These are phyloP conservation scores for Filobasidium uniguttulatum DNA, from an alignment of 1,284 basidiomycete genomes.

Conservation along the genomic window DNA sequence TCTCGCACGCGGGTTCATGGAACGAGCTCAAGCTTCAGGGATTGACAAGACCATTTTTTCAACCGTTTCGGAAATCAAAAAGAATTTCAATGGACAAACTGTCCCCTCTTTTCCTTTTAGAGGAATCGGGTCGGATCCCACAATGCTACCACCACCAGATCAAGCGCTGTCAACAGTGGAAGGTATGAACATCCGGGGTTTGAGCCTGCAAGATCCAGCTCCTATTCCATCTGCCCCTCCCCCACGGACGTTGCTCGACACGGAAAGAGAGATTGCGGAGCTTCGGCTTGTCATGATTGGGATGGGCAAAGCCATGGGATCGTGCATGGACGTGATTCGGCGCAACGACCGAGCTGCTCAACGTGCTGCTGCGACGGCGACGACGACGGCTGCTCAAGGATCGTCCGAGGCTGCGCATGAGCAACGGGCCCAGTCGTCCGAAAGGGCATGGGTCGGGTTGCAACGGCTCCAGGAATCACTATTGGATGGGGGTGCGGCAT, in stretches of 20 bases:
- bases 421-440: not conserved
- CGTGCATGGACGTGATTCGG: constrained; percentile 5
- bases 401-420: no score
- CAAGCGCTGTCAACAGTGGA: no score
- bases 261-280: constrained; percentile 14
- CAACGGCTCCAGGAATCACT: constrained; percentile 7
- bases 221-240: not conserved
- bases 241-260: constrained; percentile 4
- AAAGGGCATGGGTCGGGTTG: constrained; percentile 8
- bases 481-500: constrained; percentile 2
- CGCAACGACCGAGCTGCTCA: not conserved
- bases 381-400: not conserved
- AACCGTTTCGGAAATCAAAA: constrained; percentile 36
- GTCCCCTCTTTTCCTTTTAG: constrained; percentile 25
- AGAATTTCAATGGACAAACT: constrained; percentile 45
- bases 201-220: no score
- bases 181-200: not conserved
- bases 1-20: constrained; percentile 33
- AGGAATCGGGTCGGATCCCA: constrained; percentile 7
- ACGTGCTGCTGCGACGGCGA: not conserved
- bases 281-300: constrained; percentile 14
- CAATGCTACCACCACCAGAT: not conserved
- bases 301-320: constrained; percentile 13
- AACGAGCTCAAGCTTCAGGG: constrained; percentile 34
- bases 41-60: constrained; percentile 35